Evolutionary conservation across 148 eudicot genomes (phyloP).

Genomic region (Salicornia ramosissima): DNA sequence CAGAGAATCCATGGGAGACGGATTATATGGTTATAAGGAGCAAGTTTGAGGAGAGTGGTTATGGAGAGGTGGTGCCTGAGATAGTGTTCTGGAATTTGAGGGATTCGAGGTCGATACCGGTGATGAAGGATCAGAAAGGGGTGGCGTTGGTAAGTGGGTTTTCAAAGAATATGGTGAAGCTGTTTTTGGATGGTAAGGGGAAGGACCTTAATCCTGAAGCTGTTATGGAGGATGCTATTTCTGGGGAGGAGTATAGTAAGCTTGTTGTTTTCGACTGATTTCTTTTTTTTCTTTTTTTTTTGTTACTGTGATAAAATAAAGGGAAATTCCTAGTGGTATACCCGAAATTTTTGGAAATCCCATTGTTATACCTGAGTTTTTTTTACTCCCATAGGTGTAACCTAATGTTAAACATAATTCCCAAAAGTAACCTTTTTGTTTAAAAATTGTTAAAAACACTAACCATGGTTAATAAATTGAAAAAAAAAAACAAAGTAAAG

Average conservation of each 20-base stretch:
- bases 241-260: conserved; percentile 23
- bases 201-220: conserved; percentile 19
- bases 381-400: too few species aligned
- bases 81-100: conserved; percentile 31
- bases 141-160: conserved; percentile 30
- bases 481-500: too few species aligned
- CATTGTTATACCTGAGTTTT: too few species aligned
- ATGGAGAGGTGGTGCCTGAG: conserved; percentile 27
- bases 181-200: conserved; percentile 32
- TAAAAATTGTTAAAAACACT: too few species aligned
- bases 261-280: conserved; percentile 27
- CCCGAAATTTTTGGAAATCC: too few species aligned
- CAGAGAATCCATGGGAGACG: conserved; percentile 20
- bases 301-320: too few species aligned
- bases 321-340: too few species aligned
- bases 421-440: too few species aligned
- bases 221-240: conserved; percentile 29
- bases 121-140: conserved; percentile 22
- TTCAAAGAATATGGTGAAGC: conserved; percentile 33
- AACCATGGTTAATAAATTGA: too few species aligned
- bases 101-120: conserved; percentile 20
- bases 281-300: too few species aligned
- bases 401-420: too few species aligned
- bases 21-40: conserved; percentile 22
- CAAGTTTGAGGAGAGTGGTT: conserved; percentile 28